A percentile compares a stretch with the other conserved stretches of the same genome.
Evolutionary conservation across 202 grass and related monocot genomes (phyloP).

Genomic region (Schoenoplectus tabernaemontani): DNA sequence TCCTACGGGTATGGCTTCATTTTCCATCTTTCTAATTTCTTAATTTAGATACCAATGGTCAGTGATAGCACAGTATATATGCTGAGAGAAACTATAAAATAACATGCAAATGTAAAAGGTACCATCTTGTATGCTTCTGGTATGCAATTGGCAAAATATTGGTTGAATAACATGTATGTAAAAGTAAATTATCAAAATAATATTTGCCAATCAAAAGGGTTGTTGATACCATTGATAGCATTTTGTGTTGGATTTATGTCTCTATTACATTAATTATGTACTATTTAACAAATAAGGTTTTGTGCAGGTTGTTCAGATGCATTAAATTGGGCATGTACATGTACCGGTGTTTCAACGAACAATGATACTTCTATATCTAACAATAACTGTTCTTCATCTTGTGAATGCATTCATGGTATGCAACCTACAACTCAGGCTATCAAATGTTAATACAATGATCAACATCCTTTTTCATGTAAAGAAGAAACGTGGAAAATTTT

Average conservation of each 20-base stretch:
- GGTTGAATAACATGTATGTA: background rate
- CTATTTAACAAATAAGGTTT: conserved; percentile 21
- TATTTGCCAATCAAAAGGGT: background rate
- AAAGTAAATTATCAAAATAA: background rate
- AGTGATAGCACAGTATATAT: background rate
- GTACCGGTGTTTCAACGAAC: conserved; percentile 36
- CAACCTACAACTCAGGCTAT: background rate
- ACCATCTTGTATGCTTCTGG: background rate
- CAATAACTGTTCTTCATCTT: conserved; percentile 66
- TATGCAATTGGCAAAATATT: background rate
- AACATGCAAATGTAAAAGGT: too few species aligned
- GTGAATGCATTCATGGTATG: conserved; percentile 64
- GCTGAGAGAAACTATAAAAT: too few species aligned
- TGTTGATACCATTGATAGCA: background rate
- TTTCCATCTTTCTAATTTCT: conserved; percentile 5
- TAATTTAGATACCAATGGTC: background rate
- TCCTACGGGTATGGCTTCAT: conserved; percentile 45
- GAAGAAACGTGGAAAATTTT: background rate
- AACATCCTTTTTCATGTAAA: background rate
- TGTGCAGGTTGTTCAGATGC: conserved; percentile 1
- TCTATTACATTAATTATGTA: background rate
- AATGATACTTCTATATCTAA: conserved; percentile 25
- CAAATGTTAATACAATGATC: background rate
- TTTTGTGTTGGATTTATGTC: conserved; percentile 8
- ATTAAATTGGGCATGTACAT: conserved; percentile 63